Evolutionary conservation across 768 basidiomycete genomes (phyloP).

Genomic region (Xerocomus potaroensis): DNA sequence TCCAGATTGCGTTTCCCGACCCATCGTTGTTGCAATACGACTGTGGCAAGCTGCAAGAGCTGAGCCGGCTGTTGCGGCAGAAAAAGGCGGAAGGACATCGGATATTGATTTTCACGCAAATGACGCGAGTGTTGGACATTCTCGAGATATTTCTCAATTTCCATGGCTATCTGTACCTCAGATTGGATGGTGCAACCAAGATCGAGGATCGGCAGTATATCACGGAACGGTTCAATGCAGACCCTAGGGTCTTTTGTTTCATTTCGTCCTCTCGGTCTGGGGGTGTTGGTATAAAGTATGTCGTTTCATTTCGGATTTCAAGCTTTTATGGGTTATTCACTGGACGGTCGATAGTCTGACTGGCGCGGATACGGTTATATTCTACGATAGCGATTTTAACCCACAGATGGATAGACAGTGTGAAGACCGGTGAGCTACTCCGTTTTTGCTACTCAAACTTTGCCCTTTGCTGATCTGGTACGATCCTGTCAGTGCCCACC

Average conservation of each 20-base stretch:
- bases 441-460: neutral
- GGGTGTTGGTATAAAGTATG: conserved; percentile 93
- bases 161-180: conserved; percentile 88
- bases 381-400: conserved; percentile 97
- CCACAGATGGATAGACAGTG: conserved; percentile 98
- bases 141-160: conserved; percentile 90
- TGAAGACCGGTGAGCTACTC: conserved; percentile 69
- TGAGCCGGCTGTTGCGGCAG: conserved; percentile 73
- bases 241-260: conserved; percentile 77
- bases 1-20: conserved; percentile 93
- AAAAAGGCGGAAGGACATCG: conserved; percentile 88
- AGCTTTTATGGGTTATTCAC: conserved; percentile 18
- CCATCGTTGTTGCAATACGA: conserved; percentile 89
- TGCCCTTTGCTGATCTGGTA: neutral
- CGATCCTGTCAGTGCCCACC: conserved; percentile 65
- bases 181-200: conserved; percentile 93
- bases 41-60: conserved; percentile 89
- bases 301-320: conserved; percentile 12
- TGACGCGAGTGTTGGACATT: conserved; percentile 92
- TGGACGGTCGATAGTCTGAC: conserved; percentile 47
- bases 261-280: conserved; percentile 79
- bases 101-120: conserved; percentile 93
- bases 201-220: conserved; percentile 92
- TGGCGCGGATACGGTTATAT: conserved; percentile 92
- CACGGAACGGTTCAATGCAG: conserved; percentile 84